Evolutionary conservation across 2,329 filamentous ascomycete species (phyloP).

Genomic region (Penicillium oxalicum): DNA sequence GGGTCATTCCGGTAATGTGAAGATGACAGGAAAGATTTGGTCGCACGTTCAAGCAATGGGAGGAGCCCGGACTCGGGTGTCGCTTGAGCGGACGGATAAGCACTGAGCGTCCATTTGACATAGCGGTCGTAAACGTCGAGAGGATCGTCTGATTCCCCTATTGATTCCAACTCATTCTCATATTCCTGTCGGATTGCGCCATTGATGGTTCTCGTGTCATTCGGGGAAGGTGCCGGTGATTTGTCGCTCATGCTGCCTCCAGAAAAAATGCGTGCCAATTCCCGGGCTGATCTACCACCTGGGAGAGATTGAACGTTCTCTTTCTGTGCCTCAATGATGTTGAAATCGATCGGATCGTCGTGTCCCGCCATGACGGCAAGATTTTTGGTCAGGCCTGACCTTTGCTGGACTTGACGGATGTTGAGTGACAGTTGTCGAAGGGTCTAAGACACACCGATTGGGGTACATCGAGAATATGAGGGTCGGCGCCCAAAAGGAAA

Average conservation of each 20-base stretch:
- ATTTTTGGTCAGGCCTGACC: conserved; percentile 39
- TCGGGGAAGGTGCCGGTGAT: conserved; percentile 58
- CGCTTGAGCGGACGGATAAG: conserved; percentile 89
- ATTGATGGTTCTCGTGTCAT: conserved; percentile 70
- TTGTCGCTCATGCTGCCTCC: conserved; percentile 43
- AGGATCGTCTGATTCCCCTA: conserved; percentile 87
- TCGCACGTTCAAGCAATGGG: conserved; percentile 83
- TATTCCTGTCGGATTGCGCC: conserved; percentile 75
- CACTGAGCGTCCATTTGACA: conserved; percentile 91
- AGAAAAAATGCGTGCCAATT: conserved; percentile 70
- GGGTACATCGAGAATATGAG: not conserved
- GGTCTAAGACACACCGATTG: conserved; percentile 1
- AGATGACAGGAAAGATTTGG: conserved; percentile 79
- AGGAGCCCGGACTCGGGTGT: conserved; percentile 87
- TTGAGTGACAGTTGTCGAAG: conserved; percentile 6
- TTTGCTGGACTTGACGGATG: conserved; percentile 1
- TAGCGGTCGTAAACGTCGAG: conserved; percentile 95
- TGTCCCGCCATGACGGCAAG: conserved; percentile 40
- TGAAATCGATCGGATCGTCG: conserved; percentile 57
- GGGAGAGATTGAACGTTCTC: conserved; percentile 96
- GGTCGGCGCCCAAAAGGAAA: conserved; percentile 8
- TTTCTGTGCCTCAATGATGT: conserved; percentile 92
- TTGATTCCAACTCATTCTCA: conserved; percentile 71
- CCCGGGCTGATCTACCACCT: conserved; percentile 79
- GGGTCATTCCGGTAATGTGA: conserved; percentile 91